Evolutionary conservation across 2,329 filamentous ascomycete species (phyloP), one percentile per base, ranked within the genome.

Genomic region (Hortaea werneckii): DNA sequence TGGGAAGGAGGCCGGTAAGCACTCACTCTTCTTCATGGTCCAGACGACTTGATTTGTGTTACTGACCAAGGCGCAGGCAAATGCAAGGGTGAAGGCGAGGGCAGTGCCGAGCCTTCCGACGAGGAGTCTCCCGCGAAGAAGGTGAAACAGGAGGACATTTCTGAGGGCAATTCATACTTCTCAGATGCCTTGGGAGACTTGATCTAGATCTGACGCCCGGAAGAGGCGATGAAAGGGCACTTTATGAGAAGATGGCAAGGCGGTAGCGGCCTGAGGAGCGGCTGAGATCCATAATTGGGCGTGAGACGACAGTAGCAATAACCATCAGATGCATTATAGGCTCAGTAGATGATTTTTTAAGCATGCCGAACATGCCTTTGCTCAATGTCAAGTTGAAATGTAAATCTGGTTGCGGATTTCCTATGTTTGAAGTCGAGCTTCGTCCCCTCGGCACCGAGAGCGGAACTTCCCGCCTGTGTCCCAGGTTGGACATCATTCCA

Each of bases 101-200:
- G 34, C 2, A 27, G 29, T 27, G 47, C 41, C n/a, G 39, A 13
- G 11, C 44, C 51, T 13, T 38, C 45, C 5, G 51, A 49, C 9
- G 44, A 45, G 3, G 45, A 49, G 30, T 42, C 44, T 9, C 53
- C 53, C 1, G 41, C 40, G 0, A 57, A 56, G 54, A 56, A 55
- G 43, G 40, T 32, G 13, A 53, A 53, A 50, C 34, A 29, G 3
- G 46, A 44, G 42, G 47, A 20, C 4, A 20, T 20, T 20, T 20
- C 45, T 11, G 49, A 50, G 11, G 45, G 49, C n/a, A 47, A 43
- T 35, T 2, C 37, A 8, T 10, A 39, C 20, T 20, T 20, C 20
- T 20, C 20, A 20, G 20, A 20, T 20, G 20, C 20, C 20, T 20
- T 20, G 20, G 20, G 20, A 20, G 20, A 20, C 20, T 20, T 20